These are phyloP conservation scores for Leccinum angustisporum DNA, from an alignment of 1,284 basidiomycete species.

Conservation along the genomic window DNA sequence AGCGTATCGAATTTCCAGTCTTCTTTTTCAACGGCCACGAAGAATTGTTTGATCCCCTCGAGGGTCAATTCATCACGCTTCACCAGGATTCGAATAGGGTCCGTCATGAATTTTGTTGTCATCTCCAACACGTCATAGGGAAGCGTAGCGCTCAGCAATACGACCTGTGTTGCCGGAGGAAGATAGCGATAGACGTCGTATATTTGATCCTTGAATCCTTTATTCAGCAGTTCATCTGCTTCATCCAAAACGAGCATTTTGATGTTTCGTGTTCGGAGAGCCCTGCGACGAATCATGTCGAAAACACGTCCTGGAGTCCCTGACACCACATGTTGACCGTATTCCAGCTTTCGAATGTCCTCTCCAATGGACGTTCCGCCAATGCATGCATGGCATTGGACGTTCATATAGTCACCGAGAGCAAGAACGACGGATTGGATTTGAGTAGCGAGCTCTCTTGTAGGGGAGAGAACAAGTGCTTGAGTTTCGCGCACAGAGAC, in stretches of 20 bases:
- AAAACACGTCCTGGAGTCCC: constrained; percentile 99
- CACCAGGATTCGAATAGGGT: constrained; percentile 97
- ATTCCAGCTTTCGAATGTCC: constrained; percentile 97
- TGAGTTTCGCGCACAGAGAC: constrained; percentile 94
- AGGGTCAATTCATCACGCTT: constrained; percentile 99
- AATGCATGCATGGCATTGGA: constrained; percentile 98
- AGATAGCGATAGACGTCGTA: constrained; percentile 99
- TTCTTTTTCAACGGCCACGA: constrained; percentile 99
- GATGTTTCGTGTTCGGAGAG: constrained; percentile 95
- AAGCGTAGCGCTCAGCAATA: constrained; percentile 92
- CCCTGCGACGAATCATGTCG: constrained; percentile 97
- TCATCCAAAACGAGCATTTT: constrained; percentile 99
- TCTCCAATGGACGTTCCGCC: constrained; percentile 97
- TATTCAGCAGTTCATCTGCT: constrained; percentile 96
- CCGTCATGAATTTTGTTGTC: constrained; percentile 99
- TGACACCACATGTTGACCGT: constrained; percentile 96
- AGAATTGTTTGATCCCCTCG: constrained; percentile 99
- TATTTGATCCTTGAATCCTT: constrained; percentile 99
- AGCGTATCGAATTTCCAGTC: constrained; percentile 99
- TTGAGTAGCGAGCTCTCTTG: constrained; percentile 94
- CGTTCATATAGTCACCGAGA: constrained; percentile 98
- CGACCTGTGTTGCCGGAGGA: constrained; percentile 97
- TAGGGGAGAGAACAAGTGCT: constrained; percentile 93
- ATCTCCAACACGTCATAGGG: constrained; percentile 99
- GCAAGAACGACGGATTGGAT: constrained; percentile 99